Evolutionary conservation across 2,329 filamentous ascomycete genomes (phyloP).

Genomic region (Epichloe baconii): DNA sequence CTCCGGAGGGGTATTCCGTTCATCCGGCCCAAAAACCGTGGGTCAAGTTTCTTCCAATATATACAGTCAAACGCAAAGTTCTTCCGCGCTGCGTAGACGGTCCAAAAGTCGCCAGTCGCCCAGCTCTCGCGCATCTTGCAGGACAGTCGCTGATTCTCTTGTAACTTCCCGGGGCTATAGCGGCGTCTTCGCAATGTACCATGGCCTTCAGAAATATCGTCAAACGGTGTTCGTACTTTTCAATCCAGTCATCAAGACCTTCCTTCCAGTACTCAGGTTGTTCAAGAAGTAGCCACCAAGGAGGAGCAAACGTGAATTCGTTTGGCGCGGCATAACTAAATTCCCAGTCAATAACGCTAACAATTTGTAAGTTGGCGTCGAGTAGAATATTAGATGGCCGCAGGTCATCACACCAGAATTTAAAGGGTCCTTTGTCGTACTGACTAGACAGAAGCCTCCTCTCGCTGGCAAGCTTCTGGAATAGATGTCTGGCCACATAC

Average conservation of each 20-base stretch:
- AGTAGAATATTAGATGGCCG: conserved; percentile 20
- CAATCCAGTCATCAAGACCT: conserved; percentile 18
- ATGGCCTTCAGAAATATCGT: conserved; percentile 20
- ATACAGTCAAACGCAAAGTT: conserved; percentile 25
- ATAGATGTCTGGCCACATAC: no score
- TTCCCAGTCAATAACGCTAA: conserved; percentile 28
- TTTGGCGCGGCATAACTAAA: conserved; percentile 22
- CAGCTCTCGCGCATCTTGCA: conserved; percentile 23
- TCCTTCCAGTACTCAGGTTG: conserved; percentile 18
- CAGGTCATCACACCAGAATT: conserved; percentile 20
- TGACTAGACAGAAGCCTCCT: no score
- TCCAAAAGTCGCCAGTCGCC: conserved; percentile 18
- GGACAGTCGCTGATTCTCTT: conserved; percentile 13
- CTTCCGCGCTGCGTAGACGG: conserved; percentile 23
- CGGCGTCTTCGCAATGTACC: conserved; percentile 16
- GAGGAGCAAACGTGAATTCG: conserved; percentile 22
- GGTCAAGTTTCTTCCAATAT: no score
- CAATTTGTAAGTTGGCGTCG: conserved; percentile 13
- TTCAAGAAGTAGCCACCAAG: conserved; percentile 26
- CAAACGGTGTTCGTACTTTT: conserved; percentile 19
- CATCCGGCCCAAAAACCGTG: no score
- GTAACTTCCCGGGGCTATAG: not conserved
- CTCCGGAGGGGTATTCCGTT: no score
- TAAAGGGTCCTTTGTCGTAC: conserved; percentile 6
- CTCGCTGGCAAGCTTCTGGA: no score